These are phyloP conservation scores for Tagetes erecta DNA, from an alignment of 129 eudicot genomes.

Conservation along the genomic window DNA sequence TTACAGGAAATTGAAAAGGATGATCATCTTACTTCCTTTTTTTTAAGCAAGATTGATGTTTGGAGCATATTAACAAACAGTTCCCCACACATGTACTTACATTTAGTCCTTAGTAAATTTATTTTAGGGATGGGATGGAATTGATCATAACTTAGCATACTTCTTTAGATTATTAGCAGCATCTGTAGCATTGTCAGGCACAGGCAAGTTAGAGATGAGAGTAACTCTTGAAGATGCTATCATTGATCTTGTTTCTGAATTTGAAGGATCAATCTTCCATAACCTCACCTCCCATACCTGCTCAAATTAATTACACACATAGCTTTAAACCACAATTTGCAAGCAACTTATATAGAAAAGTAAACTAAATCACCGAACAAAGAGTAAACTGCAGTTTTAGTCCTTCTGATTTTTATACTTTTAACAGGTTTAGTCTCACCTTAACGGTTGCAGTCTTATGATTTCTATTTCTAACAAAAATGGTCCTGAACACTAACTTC, in stretches of 20 bases:
- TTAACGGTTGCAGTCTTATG: too few species aligned
- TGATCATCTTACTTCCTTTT: neutral
- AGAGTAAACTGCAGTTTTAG: too few species aligned
- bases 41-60: neutral
- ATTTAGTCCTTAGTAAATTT: neutral
- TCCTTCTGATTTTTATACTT: too few species aligned
- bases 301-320: neutral
- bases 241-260: conserved; percentile 40
- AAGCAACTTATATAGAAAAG: neutral
- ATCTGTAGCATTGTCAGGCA: conserved; percentile 51
- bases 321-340: neutral
- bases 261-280: conserved; percentile 55
- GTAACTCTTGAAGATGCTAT: conserved; percentile 75
- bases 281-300: conserved; percentile 87
- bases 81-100: neutral
- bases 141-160: conserved; percentile 57
- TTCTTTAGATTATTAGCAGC: conserved; percentile 48
- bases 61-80: neutral
- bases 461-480: too few species aligned
- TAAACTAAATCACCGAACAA: too few species aligned
- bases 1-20: neutral
- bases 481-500: too few species aligned
- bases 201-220: conserved; percentile 61
- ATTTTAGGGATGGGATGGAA: neutral
- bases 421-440: too few species aligned